phyloP scores from a whole-genome alignment of 148 eudicot genomes.

The Gaultheria prostrata region DNA sequence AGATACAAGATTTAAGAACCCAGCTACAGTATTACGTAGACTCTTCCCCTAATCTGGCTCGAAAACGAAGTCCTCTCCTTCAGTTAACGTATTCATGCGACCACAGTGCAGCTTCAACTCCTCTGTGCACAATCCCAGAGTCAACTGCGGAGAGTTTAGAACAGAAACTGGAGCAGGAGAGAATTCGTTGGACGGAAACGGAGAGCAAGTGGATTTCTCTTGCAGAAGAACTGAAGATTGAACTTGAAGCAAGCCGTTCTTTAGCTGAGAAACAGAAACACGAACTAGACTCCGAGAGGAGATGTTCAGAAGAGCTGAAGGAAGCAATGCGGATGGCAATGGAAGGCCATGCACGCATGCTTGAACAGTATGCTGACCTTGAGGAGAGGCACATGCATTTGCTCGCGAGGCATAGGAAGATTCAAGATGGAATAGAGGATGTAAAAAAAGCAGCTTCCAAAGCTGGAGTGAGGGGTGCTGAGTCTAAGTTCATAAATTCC shows the following conservation, averaged over 20 bases:
- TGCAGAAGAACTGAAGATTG: conserved; percentile 70
- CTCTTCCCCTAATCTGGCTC: conserved; percentile 42
- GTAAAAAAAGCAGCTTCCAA: conserved; percentile 85
- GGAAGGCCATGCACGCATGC: conserved; percentile 98
- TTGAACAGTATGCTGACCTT: conserved; percentile 90
- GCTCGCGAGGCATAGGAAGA: conserved; percentile 71
- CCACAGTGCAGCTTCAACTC: conserved; percentile 32
- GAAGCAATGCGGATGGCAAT: conserved; percentile 94
- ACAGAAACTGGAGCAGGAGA: conserved; percentile 62
- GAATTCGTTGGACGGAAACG: conserved; percentile 62
- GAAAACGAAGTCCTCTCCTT: conserved; percentile 42
- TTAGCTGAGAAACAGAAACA: conserved; percentile 51
- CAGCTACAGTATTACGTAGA: conserved; percentile 78
- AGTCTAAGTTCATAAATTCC: conserved; percentile 84
- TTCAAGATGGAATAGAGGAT: conserved; percentile 89
- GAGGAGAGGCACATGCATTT: conserved; percentile 85
- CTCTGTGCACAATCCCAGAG: conserved; percentile 47
- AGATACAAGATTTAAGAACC: conserved; percentile 77
- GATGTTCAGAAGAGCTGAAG: conserved; percentile 84
- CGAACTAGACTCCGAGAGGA: conserved; percentile 71
- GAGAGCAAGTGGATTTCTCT: conserved; percentile 94
- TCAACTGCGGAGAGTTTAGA: conserved; percentile 42
- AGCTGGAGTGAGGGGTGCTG: conserved; percentile 84
- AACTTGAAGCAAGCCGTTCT: conserved; percentile 63
- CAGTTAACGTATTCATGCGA: conserved; percentile 59